phyloP scores from a whole-genome alignment of 75 land plant species.

The Isoetes taiwanensis region DNA sequence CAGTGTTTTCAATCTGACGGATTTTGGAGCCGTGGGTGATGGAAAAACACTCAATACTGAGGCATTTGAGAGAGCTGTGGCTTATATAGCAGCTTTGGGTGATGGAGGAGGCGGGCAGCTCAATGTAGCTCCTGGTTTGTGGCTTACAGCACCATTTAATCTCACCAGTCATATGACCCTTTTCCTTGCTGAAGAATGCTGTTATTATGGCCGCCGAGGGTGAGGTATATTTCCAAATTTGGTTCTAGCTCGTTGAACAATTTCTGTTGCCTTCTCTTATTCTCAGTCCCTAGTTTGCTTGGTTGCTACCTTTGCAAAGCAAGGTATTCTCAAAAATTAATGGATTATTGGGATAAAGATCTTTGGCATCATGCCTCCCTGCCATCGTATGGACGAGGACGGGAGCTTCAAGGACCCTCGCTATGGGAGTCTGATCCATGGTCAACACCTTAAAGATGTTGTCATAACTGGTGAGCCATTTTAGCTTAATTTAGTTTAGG shows the following conservation, averaged over 20 bases:
- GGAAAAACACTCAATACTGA: conserved; percentile 63
- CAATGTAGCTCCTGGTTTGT: conserved; percentile 65
- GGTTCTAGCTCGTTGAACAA: background rate
- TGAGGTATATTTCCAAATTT: background rate
- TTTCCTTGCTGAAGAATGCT: conserved; percentile 71
- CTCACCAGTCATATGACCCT: conserved; percentile 88
- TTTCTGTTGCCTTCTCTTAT: background rate
- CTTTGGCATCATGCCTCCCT: conserved; percentile 89
- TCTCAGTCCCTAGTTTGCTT: background rate
- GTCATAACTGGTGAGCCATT: conserved; percentile 59
- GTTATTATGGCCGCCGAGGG: conserved; percentile 67
- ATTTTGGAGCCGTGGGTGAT: conserved; percentile 90
- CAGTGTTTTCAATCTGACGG: conserved; percentile 65
- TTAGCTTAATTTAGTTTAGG: background rate
- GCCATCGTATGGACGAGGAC: conserved; percentile 93
- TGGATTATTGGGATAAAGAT: conserved; percentile 45
- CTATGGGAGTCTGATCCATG: conserved; percentile 90
- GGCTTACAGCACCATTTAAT: conserved; percentile 98
- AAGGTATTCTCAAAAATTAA: background rate
- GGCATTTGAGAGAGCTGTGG: conserved; percentile 77
- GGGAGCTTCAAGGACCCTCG: conserved; percentile 93
- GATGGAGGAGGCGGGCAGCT: conserved; percentile 76
- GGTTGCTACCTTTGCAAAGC: background rate
- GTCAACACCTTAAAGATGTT: conserved; percentile 80
- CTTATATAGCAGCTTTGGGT: conserved; percentile 32